phyloP scores from a whole-genome alignment of 768 basidiomycete species.

The Bullera alba region DNA sequence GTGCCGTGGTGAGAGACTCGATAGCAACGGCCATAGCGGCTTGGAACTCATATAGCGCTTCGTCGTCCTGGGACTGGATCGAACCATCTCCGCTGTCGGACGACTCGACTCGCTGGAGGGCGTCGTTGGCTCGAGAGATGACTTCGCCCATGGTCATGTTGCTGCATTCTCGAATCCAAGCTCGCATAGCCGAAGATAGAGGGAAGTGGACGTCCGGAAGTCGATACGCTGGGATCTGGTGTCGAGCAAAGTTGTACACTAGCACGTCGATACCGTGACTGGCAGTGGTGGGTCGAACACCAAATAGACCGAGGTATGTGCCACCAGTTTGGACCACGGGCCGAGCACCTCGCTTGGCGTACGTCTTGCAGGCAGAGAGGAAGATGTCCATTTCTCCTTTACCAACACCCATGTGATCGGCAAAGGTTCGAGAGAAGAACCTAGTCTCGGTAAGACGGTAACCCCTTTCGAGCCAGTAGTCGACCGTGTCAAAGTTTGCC shows the following conservation, averaged over 20 bases:
- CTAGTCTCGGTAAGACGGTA: conserved; percentile 45
- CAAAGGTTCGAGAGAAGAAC: conserved; percentile 41
- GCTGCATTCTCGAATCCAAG: conserved; percentile 34
- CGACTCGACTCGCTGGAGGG: conserved; percentile 26
- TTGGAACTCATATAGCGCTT: conserved; percentile 42
- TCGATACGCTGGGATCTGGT: conserved; percentile 46
- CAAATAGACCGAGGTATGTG: conserved; percentile 45
- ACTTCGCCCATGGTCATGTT: conserved; percentile 40
- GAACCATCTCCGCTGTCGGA: conserved; percentile 19
- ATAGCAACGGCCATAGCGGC: conserved; percentile 44
- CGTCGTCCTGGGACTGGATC: conserved; percentile 20
- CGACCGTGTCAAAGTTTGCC: conserved; percentile 27
- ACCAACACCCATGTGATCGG: conserved; percentile 40
- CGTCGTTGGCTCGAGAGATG: conserved; percentile 27
- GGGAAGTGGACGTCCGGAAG: conserved; percentile 44
- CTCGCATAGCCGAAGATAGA: conserved; percentile 25
- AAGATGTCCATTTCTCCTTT: conserved; percentile 43
- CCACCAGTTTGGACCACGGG: conserved; percentile 46
- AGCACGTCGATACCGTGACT: conserved; percentile 35
- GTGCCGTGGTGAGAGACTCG: conserved; percentile 40
- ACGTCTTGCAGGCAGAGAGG: conserved; percentile 45
- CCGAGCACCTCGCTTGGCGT: conserved; percentile 43
- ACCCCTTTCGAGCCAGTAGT: conserved; percentile 39
- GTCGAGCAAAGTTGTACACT: conserved; percentile 46
- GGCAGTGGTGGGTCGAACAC: conserved; percentile 32